Base-by-base conservation (phyloP, 768 basidiomycete species). In the Termitomyces sp. region DNA sequence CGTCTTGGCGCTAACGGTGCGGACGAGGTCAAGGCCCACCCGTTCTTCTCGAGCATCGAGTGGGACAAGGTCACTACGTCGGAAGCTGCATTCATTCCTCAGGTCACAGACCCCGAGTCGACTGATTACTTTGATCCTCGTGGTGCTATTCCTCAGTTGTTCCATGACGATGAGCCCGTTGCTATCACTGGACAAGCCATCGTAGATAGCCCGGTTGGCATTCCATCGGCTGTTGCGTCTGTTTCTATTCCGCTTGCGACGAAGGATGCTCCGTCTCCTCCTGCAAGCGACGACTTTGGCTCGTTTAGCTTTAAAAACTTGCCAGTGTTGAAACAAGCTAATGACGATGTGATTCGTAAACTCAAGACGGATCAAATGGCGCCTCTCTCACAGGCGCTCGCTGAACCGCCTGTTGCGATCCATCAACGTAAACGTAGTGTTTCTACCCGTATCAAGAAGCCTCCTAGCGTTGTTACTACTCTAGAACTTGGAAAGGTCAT, bases 111-210 rank as follows among this genome's bases (percentile, higher is more conserved):
- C 71, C 94, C 95, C 4, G 95, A 98, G 73, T 96, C 94, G 22
- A 99, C 97, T n/a, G 97, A 99, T 70, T 99, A 99, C 74, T 99
- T 99, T 66, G 97, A 99, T 74, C 84, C 94, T 59, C 87, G 97
- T 44, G 97, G 97, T 4, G 96, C 96, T 16, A 84, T 91, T 44
- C 84, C 88, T 31, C 91, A 94, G 67, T 74, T 92, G 36, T 97
- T 98, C 80, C 88, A 93, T 47, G 96, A 98, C 58, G 92, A 95
- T 47, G 92, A 94, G 50, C 77, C 79, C 43, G 67, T 83, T 61
- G 73, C 83, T 53, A 69, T 85, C 52, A 73, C 84, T n/a, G 78
- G 76, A 29, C 77, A 79, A 58, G 70, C 74, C 18, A 68, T 68
- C 18, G 62, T 75, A 51, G 87, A 88, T 57, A 77, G 80, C 52